Evolutionary conservation across 2,329 filamentous ascomycete genomes (phyloP).

Genomic region (Fusarium tjaetaba): DNA sequence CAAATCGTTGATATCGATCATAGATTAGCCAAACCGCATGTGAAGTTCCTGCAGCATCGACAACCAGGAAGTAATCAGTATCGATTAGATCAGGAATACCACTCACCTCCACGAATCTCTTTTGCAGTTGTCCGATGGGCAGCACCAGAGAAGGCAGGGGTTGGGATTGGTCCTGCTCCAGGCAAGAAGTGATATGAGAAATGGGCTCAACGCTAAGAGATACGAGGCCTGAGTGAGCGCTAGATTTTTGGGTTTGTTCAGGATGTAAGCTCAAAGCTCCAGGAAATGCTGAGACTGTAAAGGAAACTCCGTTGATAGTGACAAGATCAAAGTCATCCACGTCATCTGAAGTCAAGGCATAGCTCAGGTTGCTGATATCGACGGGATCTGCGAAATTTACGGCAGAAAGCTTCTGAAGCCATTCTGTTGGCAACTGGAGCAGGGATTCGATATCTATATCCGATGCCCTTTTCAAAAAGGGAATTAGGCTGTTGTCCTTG

Average conservation of each 20-base stretch:
- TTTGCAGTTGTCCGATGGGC: neutral
- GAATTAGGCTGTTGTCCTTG: fast-evolving
- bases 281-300: neutral
- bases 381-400: neutral
- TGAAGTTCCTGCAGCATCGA: neutral
- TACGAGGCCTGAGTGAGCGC: neutral
- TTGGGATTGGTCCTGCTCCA: neutral
- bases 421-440: neutral
- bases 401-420: neutral
- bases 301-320: neutral
- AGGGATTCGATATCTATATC: neutral
- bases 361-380: neutral
- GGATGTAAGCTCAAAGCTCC: neutral
- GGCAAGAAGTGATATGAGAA: neutral
- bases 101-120: fast-evolving
- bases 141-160: neutral
- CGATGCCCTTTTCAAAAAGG: fast-evolving
- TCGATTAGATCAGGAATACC: fast-evolving
- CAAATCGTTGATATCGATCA: neutral
- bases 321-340: neutral
- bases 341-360: neutral
- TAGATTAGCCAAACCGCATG: neutral
- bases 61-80: neutral
- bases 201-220: neutral
- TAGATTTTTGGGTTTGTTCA: neutral